Conservation (phyloP, 352 stramenopile species). For the Phytophthora tentaculata region DNA sequence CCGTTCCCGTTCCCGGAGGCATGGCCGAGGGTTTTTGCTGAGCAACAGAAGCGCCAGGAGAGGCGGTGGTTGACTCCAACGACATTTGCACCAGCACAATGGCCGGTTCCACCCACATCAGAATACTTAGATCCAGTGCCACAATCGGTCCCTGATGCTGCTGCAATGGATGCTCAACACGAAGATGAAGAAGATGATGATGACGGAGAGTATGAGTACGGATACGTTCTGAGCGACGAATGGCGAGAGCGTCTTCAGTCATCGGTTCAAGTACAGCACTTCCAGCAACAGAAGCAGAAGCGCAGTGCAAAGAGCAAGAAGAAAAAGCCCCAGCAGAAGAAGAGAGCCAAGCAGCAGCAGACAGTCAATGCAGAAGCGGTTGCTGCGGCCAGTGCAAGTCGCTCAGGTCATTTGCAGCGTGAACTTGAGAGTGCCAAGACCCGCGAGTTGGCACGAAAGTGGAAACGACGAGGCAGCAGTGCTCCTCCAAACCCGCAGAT, state of each 20-base stretch:
- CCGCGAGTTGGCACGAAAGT: conserved; percentile 42
- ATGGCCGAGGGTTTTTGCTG: conserved; percentile 56
- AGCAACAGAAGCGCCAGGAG: conserved; percentile 37
- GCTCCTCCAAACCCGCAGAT: conserved; percentile 7
- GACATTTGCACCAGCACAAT: conserved; percentile 11
- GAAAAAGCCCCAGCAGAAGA: conserved; percentile 18
- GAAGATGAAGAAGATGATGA: conserved; percentile 20
- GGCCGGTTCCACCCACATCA: background rate
- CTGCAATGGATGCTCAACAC: background rate
- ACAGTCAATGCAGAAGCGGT: conserved; percentile 9
- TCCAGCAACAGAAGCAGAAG: conserved; percentile 9
- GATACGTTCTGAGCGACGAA: conserved; percentile 74
- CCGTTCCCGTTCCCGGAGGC: conserved; percentile 81
- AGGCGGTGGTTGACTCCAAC: conserved; percentile 58
- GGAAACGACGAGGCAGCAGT: conserved; percentile 21
- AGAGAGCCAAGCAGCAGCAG: conserved; percentile 26
- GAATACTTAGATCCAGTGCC: conserved; percentile 4
- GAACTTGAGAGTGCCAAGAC: conserved; percentile 49
- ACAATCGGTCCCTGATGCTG: background rate
- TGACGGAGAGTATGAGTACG: conserved; percentile 71
- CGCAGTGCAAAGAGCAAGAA: conserved; percentile 15
- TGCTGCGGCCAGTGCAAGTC: conserved; percentile 26
- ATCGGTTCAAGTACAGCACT: conserved; percentile 19
- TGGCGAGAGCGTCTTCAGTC: conserved; percentile 62
- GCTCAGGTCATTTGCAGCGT: conserved; percentile 43